Conservation (phyloP, 2,329 filamentous ascomycete species). For the Claviceps sp. region DNA sequence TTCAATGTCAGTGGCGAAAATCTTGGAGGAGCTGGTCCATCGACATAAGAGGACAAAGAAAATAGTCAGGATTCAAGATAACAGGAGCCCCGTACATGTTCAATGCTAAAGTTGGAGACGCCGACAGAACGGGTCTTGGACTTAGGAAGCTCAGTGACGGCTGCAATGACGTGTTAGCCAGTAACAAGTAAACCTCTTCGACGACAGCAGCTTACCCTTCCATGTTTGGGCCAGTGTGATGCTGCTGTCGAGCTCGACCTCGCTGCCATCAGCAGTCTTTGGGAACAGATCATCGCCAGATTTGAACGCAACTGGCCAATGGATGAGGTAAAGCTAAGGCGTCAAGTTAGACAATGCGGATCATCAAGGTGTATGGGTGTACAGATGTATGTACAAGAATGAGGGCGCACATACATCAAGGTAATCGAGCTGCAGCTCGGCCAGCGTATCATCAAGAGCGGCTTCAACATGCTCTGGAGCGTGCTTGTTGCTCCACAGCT, state of each 20-base stretch:
- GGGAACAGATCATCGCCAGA: conserved; percentile 31
- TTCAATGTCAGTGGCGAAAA: neutral
- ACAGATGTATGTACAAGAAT: neutral
- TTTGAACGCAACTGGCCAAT: conserved; percentile 44
- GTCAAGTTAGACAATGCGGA: neutral
- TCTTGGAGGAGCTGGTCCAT: neutral
- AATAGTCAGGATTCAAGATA: neutral
- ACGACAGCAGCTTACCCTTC: conserved; percentile 21
- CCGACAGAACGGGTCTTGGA: conserved; percentile 53
- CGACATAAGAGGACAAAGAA: neutral
- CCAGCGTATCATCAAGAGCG: conserved; percentile 41
- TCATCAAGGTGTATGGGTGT: neutral
- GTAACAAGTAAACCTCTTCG: neutral
- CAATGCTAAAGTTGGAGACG: conserved; percentile 60
- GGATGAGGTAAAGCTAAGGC: conserved; percentile 42
- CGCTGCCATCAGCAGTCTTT: conserved; percentile 19
- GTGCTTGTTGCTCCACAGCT: conserved; percentile 49
- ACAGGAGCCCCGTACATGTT: conserved; percentile 21
- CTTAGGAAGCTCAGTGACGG: conserved; percentile 43
- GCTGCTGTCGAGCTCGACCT: conserved; percentile 29
- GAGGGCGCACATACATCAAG: conserved; percentile 28
- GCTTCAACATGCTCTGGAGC: conserved; percentile 45
- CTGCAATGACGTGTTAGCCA: conserved; percentile 9
- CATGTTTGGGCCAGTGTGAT: conserved; percentile 30
- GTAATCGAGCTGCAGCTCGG: conserved; percentile 42